Conservation (phyloP, 352 stramenopile genomes). For the Pythium periplocum region DNA sequence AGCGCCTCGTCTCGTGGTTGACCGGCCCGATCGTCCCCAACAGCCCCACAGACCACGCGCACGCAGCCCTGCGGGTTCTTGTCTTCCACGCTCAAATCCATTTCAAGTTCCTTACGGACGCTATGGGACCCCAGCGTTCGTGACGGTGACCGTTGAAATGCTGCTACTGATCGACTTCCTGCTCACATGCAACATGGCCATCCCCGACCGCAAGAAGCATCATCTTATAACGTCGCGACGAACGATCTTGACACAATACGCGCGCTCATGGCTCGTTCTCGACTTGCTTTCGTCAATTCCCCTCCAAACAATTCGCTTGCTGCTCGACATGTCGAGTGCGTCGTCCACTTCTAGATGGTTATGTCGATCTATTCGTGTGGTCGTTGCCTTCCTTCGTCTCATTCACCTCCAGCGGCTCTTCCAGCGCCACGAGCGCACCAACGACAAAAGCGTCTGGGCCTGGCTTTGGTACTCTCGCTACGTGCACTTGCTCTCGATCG, state of each 20-base stretch:
- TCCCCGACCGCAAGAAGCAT: slow-evolving; percentile 18
- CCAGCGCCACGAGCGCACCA: no score
- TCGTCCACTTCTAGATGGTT: not conserved
- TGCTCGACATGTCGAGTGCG: not conserved
- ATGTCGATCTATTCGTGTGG: not conserved
- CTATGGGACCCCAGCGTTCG: not conserved
- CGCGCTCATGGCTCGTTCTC: slow-evolving; percentile 18
- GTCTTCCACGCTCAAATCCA: slow-evolving; percentile 36
- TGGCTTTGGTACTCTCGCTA: slow-evolving; percentile 33
- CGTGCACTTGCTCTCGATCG: slow-evolving; percentile 18
- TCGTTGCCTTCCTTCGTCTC: not conserved
- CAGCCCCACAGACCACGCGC: no score
- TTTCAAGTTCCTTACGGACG: not conserved
- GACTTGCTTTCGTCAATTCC: slow-evolving; percentile 18
- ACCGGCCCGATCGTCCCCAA: not conserved
- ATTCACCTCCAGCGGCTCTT: slow-evolving; percentile 7
- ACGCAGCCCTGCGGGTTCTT: slow-evolving; percentile 21
- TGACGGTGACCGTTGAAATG: slow-evolving; percentile 1
- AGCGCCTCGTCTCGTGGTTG: not conserved
- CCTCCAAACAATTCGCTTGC: not conserved
- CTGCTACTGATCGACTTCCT: slow-evolving; percentile 20
- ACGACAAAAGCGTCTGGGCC: not conserved
- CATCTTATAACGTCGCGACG: slow-evolving; percentile 17
- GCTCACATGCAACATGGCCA: slow-evolving; percentile 28
- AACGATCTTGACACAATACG: slow-evolving; percentile 21